These are phyloP conservation scores for Saturnispora hagleri DNA, from an alignment of 805 yeast species.

Conservation along the genomic window DNA sequence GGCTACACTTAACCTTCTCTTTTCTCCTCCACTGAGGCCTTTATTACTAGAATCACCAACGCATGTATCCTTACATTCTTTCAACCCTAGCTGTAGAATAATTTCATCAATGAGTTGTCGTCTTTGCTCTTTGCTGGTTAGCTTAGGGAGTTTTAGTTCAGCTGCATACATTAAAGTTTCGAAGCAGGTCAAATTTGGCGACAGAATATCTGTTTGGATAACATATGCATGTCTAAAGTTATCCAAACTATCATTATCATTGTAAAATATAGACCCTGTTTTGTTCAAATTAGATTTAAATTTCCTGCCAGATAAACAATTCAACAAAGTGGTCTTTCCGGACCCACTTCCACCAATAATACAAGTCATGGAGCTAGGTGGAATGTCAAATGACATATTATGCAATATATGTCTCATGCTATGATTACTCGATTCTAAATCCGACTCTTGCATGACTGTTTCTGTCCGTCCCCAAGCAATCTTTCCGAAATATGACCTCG, in stretches of 20 bases:
- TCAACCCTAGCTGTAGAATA: conserved; percentile 54
- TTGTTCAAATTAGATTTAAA: conserved; percentile 23
- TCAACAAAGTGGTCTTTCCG: conserved; percentile 75
- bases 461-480: background rate
- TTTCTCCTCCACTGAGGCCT: conserved; percentile 81
- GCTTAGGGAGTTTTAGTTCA: conserved; percentile 50
- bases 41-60: conserved; percentile 46
- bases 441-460: conserved; percentile 1
- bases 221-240: conserved; percentile 48
- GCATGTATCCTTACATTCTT: conserved; percentile 49
- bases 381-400: conserved; percentile 49
- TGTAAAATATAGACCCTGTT: conserved; percentile 37
- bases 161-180: conserved; percentile 69
- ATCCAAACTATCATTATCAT: conserved; percentile 25
- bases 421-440: conserved; percentile 16
- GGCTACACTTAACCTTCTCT: conserved; percentile 67
- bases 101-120: conserved; percentile 46
- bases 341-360: conserved; percentile 85
- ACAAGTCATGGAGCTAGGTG: conserved; percentile 58
- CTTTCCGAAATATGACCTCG: background rate
- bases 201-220: conserved; percentile 64
- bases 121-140: conserved; percentile 37
- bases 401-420: conserved; percentile 33
- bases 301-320: conserved; percentile 48
- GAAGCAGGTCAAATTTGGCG: conserved; percentile 61